Percentiles rank a stretch among this genome's conserved stretches.
phyloP scores from a whole-genome alignment of 2,329 filamentous ascomycete species.

The Colletotrichum scovillei region DNA sequence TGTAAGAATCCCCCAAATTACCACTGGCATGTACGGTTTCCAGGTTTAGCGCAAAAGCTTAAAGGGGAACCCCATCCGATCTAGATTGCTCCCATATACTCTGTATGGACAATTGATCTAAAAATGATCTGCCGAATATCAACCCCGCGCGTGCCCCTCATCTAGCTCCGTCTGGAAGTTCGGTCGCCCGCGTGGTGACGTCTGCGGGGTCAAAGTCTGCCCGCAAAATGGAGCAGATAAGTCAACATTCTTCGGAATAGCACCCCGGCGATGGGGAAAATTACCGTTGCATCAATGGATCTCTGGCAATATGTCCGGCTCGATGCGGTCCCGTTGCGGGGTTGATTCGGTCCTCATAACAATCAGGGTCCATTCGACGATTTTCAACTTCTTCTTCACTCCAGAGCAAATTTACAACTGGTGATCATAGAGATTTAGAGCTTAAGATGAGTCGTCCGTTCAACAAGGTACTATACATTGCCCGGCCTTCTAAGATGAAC shows the following conservation, averaged over 20 bases:
- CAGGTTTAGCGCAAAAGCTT: neutral
- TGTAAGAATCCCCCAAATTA: too few species aligned
- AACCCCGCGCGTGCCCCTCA: constrained; percentile 23
- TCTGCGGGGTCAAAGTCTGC: constrained; percentile 19
- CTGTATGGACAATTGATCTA: neutral
- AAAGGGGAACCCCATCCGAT: constrained; percentile 4
- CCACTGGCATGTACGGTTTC: neutral
- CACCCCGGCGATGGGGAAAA: neutral
- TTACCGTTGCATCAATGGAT: neutral
- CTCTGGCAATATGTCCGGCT: neutral
- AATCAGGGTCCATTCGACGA: neutral
- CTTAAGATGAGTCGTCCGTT: constrained; percentile 23
- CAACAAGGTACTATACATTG: constrained; percentile 2
- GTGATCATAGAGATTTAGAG: neutral
- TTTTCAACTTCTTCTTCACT: neutral
- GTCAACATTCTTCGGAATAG: neutral
- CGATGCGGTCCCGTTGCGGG: constrained; percentile 5
- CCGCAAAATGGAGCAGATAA: neutral
- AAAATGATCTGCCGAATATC: constrained; percentile 7
- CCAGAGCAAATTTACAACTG: neutral
- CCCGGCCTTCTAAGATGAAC: neutral
- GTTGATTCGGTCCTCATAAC: neutral
- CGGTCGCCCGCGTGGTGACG: constrained; percentile 16
- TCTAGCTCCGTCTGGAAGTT: neutral
- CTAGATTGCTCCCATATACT: neutral